Evolutionary conservation across 352 stramenopile species (phyloP).

Genomic region (Phytophthora nicotianae): DNA sequence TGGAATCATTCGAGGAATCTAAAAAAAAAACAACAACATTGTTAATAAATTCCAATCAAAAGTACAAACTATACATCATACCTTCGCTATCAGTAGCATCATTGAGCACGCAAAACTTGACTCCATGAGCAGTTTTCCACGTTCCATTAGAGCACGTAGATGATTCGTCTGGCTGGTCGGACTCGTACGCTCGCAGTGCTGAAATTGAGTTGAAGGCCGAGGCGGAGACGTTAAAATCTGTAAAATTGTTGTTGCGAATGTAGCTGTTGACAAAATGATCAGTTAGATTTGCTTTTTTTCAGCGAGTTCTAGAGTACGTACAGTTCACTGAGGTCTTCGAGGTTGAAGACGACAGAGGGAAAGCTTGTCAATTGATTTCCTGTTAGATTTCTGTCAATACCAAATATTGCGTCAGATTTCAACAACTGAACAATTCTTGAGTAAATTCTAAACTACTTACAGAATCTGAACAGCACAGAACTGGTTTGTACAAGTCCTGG

Average conservation of each 20-base stretch:
- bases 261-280: constrained; percentile 26
- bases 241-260: constrained; percentile 41
- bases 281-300: background rate
- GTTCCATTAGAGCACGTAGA: constrained; percentile 30
- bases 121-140: constrained; percentile 30
- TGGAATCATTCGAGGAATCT: constrained; percentile 25
- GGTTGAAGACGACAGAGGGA: constrained; percentile 36
- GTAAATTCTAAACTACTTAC: constrained; percentile 24
- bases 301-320: constrained; percentile 3
- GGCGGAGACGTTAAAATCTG: constrained; percentile 39
- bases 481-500: constrained; percentile 29
- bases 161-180: constrained; percentile 21
- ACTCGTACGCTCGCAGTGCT: constrained; percentile 30
- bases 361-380: constrained; percentile 39
- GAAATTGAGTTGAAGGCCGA: constrained; percentile 17
- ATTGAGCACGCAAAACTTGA: constrained; percentile 42
- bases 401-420: too few species aligned
- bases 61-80: constrained; percentile 1
- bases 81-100: constrained; percentile 5
- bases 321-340: constrained; percentile 33
- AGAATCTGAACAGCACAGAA: constrained; percentile 38
- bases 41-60: background rate
- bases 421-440: too few species aligned
- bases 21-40: background rate
- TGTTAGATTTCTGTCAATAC: constrained; percentile 33